Base-by-base conservation (phyloP, 495 filamentous ascomycete species). In the Melanomma pulvis-pyrius region DNA sequence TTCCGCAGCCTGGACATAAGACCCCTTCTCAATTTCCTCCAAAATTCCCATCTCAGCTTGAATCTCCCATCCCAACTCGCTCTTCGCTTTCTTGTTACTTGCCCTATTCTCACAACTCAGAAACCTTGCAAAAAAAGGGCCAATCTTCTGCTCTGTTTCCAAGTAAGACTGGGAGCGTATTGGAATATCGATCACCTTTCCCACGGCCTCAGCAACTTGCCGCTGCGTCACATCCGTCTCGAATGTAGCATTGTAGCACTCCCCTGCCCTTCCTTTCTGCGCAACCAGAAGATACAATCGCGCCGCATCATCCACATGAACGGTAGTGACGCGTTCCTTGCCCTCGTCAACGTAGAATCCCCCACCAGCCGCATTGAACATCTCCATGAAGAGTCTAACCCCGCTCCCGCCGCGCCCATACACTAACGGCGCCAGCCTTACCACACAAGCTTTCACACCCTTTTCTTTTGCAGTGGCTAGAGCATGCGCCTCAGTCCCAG, bases 221-320 rank as follows among this genome's bases (percentile, higher is more conserved):
- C 71, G 68, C 12, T 64, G 41, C 1, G 74, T 71, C 11, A 80
- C 65, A 48, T 65, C 50, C 1, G 70, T 76, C 41, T 63, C 60
- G 8, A 61, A 59, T 9, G 64, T 71, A 15, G 52, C 72, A 60
- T 78, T 79, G 63, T 71, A 81, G 2, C 74, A 48, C 4, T 71
- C 72, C 21, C 76, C 76, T 0, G 71, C 46, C 26, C 63, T 53
- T 1, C 47, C 74, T 58, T 74, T 70, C 44, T 74, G 61, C 12
- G 69, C 72, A 0, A 79, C 78, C 1, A 79, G 76, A 0, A 80
- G 67, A 59, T 78, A 79, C 39, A 79, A 44, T 15, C 65, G 51
- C 7, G 78, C 79, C 1, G 80, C 80, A 48, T 81, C 79, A 59
- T 79, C 75, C 19, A 80, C 76, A 58, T 82, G 76, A 12, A 79